These are phyloP conservation scores for Botrytis squamosa DNA, from an alignment of 2,329 filamentous ascomycete genomes.

Conservation along the genomic window DNA sequence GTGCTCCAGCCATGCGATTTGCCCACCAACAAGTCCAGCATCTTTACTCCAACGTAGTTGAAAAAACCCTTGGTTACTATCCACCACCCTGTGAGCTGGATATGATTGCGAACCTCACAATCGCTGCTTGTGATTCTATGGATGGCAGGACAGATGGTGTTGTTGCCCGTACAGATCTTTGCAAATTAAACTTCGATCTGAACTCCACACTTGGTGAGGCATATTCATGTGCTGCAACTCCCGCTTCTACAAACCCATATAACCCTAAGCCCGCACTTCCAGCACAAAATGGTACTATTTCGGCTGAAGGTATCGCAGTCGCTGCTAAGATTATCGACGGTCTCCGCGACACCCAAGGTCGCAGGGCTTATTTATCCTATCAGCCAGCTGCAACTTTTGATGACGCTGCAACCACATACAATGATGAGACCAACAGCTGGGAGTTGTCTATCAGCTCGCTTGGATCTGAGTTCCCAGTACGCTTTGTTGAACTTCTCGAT, in stretches of 20 bases:
- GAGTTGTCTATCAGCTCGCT: conserved; percentile 38
- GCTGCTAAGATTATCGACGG: conserved; percentile 41
- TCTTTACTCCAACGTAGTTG: conserved; percentile 42
- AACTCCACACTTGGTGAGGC: conserved; percentile 46
- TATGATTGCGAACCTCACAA: conserved; percentile 54
- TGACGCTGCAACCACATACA: conserved; percentile 8
- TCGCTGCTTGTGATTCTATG: conserved; percentile 53
- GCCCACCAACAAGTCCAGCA: conserved; percentile 48
- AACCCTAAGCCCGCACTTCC: conserved; percentile 23
- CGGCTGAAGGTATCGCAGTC: conserved; percentile 39
- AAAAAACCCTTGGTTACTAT: conserved; percentile 45
- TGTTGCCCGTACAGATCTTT: conserved; percentile 49
- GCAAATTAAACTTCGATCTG: conserved; percentile 48
- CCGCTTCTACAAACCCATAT: neutral
- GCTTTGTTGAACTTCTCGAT: conserved; percentile 44
- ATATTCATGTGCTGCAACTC: conserved; percentile 44
- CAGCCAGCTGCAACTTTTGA: conserved; percentile 33
- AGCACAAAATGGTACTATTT: conserved; percentile 29
- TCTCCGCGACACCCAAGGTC: conserved; percentile 39
- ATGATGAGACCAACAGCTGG: conserved; percentile 31
- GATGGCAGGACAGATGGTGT: conserved; percentile 57
- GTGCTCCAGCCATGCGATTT: conserved; percentile 49
- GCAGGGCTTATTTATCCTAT: conserved; percentile 42
- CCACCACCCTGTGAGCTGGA: conserved; percentile 47
- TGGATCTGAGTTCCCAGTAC: conserved; percentile 43